Percentiles rank a stretch among this genome's conserved stretches.
Conservation (phyloP, 1,284 basidiomycete species). For the Apiotrichum sp. region DNA sequence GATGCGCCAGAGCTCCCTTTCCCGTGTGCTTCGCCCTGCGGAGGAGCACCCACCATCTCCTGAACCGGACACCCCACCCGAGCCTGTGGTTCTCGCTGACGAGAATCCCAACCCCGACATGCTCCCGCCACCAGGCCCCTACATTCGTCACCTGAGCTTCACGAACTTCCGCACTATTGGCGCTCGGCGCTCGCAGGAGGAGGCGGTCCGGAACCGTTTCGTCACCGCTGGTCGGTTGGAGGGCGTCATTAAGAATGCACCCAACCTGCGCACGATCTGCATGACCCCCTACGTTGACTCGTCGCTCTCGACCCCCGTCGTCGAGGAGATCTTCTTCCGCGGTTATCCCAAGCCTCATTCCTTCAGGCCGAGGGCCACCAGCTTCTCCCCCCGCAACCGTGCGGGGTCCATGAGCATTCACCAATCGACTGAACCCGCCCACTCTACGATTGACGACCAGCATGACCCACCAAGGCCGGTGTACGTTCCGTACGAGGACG, state of each 20-base stretch:
- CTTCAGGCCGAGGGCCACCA: conserved; percentile 19
- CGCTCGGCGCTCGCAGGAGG: conserved; percentile 83
- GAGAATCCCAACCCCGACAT: conserved; percentile 35
- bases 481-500: conserved; percentile 44
- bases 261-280: conserved; percentile 71
- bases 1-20: conserved; percentile 13
- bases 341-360: conserved; percentile 49
- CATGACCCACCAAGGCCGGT: conserved; percentile 30
- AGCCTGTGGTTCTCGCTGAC: not conserved
- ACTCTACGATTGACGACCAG: conserved; percentile 17
- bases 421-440: conserved; percentile 8
- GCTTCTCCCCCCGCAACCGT: conserved; percentile 14
- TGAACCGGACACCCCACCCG: conserved; percentile 1
- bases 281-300: conserved; percentile 98
- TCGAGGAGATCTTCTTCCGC: conserved; percentile 79
- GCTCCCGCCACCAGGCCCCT: conserved; percentile 40
- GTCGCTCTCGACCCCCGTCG: conserved; percentile 68
- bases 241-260: conserved; percentile 79
- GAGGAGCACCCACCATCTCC: conserved; percentile 4
- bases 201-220: conserved; percentile 81
- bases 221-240: conserved; percentile 83
- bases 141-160: conserved; percentile 68
- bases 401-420: conserved; percentile 18
- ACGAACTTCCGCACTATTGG: conserved; percentile 92
- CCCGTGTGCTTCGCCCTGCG: not conserved